A percentile compares a stretch with the other conserved stretches of the same genome.
These are phyloP conservation scores for Tardiomyces digboiensis DNA, from an alignment of 1,139 yeast genomes.

Conservation along the genomic window DNA sequence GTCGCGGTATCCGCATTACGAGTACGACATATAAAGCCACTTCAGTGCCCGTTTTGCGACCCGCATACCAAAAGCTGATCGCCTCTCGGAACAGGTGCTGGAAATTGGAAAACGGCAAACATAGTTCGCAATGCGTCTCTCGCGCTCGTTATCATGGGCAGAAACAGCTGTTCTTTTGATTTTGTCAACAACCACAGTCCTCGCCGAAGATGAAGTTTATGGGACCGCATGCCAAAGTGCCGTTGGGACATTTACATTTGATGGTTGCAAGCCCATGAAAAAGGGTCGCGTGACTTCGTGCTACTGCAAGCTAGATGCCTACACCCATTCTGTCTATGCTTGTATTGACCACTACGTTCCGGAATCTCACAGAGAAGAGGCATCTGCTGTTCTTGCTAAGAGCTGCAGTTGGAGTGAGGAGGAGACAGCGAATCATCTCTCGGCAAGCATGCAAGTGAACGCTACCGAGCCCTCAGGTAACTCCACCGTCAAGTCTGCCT, in stretches of 20 bases:
- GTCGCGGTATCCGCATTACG: too few relatives aligned
- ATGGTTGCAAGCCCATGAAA: too few relatives aligned
- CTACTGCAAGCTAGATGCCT: not conserved
- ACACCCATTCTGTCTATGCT: not conserved
- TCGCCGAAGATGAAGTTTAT: not conserved
- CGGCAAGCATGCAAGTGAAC: not conserved
- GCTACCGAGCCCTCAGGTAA: not conserved
- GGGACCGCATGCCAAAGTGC: not conserved
- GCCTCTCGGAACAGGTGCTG: too few relatives aligned
- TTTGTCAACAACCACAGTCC: not conserved
- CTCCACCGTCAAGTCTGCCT: not conserved
- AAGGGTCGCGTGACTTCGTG: too few relatives aligned
- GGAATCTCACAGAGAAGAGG: not conserved
- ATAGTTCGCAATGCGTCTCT: too few relatives aligned
- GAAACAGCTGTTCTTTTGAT: not conserved
- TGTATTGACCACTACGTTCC: not conserved
- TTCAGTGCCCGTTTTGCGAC: too few relatives aligned
- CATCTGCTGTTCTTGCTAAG: not conserved
- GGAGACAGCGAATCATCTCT: not conserved
- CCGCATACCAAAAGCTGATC: too few relatives aligned
- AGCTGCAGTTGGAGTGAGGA: not conserved
- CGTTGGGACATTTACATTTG: not conserved
- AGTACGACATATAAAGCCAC: too few relatives aligned
- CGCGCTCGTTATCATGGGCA: too few relatives aligned
- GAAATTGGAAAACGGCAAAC: too few relatives aligned